Conservation (phyloP, 2,329 filamentous ascomycete genomes). For the Eutypa lata region DNA sequence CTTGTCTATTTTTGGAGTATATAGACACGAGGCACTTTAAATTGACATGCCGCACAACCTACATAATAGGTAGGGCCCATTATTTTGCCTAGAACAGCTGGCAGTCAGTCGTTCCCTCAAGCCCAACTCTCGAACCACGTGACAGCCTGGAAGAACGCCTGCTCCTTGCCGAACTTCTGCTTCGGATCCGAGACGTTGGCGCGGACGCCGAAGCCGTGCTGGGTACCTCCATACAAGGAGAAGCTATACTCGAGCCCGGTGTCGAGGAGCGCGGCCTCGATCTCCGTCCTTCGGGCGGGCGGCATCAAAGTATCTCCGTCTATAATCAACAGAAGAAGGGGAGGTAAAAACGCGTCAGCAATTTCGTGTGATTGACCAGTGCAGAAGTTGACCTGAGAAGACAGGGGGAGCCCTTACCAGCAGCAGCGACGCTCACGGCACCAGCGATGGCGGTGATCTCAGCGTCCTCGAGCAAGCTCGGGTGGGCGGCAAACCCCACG, state of each 20-base stretch:
- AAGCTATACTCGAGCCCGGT: conserved; percentile 62
- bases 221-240: conserved; percentile 63
- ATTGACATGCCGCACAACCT: too few species aligned
- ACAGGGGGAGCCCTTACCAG: conserved; percentile 37
- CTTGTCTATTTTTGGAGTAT: too few species aligned
- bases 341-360: too few species aligned
- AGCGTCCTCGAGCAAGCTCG: conserved; percentile 55
- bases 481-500: conserved; percentile 62
- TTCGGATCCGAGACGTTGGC: conserved; percentile 50
- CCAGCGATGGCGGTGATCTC: conserved; percentile 57
- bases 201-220: conserved; percentile 73
- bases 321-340: too few species aligned
- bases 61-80: too few species aligned
- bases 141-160: conserved; percentile 73
- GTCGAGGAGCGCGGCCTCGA: conserved; percentile 56
- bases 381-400: neutral
- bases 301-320: conserved; percentile 61
- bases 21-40: too few species aligned
- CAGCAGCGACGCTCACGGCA: conserved; percentile 61
- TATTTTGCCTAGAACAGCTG: neutral
- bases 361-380: too few species aligned
- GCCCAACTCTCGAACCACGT: conserved; percentile 65
- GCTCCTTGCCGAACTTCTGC: conserved; percentile 71
- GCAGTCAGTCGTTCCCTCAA: conserved; percentile 1
- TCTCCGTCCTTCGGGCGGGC: conserved; percentile 48